Percentiles rank a stretch among this genome's conserved stretches.
These are phyloP conservation scores for Thelonectria rubi DNA, from an alignment of 2,329 filamentous ascomycete genomes.

Conservation along the genomic window DNA sequence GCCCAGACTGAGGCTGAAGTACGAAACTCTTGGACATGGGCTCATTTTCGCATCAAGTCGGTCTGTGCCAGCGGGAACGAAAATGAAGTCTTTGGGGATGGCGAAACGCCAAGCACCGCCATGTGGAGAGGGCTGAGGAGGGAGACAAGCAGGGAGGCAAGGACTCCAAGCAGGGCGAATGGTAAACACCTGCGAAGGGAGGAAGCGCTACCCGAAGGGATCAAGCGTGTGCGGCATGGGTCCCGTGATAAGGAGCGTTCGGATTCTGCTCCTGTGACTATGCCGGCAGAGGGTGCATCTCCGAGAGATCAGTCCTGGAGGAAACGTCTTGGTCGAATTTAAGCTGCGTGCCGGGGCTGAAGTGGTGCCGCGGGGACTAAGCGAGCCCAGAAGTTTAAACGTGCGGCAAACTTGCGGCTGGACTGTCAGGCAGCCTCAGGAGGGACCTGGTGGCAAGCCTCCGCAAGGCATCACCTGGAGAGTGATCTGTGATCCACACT, in stretches of 20 bases:
- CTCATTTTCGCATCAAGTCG: not conserved
- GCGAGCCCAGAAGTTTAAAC: conserved; percentile 10
- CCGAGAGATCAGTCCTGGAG: not conserved
- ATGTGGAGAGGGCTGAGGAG: not conserved
- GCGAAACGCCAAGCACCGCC: not conserved
- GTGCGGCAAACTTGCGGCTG: not conserved
- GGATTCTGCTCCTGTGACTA: not conserved
- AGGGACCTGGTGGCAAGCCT: not conserved
- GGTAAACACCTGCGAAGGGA: not conserved
- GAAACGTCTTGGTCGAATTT: not conserved
- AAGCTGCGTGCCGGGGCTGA: conserved; percentile 2
- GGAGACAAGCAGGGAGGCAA: not conserved
- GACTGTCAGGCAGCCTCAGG: no score
- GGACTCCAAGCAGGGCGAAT: not conserved
- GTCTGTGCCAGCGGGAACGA: not conserved
- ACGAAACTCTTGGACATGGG: not conserved
- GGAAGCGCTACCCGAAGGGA: not conserved
- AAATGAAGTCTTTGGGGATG: not conserved
- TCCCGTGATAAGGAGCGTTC: not conserved
- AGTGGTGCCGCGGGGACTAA: conserved; percentile 1
- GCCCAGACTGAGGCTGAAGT: not conserved
- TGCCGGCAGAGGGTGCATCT: not conserved
- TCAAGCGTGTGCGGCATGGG: not conserved
- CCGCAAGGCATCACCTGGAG: not conserved
- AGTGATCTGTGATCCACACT: conserved; percentile 3